Evolutionary conservation across 495 filamentous ascomycete genomes (phyloP).

Genomic region (Gamarada debralockiae): DNA sequence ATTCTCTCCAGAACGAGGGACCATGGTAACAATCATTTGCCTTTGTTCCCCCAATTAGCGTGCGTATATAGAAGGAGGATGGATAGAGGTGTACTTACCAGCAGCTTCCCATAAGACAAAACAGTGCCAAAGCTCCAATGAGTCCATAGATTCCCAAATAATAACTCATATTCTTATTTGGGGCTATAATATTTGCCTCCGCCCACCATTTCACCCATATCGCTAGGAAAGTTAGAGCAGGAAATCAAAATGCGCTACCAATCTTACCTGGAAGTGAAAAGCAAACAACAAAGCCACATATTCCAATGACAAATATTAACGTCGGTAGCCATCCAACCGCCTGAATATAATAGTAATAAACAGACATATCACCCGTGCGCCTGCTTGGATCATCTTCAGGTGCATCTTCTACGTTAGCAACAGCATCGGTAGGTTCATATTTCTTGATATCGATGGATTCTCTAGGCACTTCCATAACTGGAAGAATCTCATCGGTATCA

Average conservation of each 20-base stretch:
- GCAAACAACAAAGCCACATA: not conserved
- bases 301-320: not conserved
- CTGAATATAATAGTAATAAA: slow-evolving; percentile 15
- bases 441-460: not conserved
- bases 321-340: not conserved
- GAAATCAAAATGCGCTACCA: not conserved
- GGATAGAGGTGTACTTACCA: too few species aligned
- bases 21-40: too few species aligned
- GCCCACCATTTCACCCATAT: slow-evolving; percentile 35
- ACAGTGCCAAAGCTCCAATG: not conserved
- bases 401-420: too few species aligned
- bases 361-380: slow-evolving; percentile 4
- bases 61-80: too few species aligned
- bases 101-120: not conserved
- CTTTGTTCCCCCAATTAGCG: too few species aligned
- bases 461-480: not conserved
- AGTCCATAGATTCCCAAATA: too few species aligned
- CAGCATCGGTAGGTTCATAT: not conserved
- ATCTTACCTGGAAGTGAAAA: not conserved
- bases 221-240: slow-evolving; percentile 4
- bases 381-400: slow-evolving; percentile 1
- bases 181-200: not conserved
- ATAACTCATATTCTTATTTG: too few species aligned
- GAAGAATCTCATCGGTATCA: not conserved
- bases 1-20: not conserved